phyloP scores from a whole-genome alignment of 148 eudicot genomes.

The Camellia granthamiana region DNA sequence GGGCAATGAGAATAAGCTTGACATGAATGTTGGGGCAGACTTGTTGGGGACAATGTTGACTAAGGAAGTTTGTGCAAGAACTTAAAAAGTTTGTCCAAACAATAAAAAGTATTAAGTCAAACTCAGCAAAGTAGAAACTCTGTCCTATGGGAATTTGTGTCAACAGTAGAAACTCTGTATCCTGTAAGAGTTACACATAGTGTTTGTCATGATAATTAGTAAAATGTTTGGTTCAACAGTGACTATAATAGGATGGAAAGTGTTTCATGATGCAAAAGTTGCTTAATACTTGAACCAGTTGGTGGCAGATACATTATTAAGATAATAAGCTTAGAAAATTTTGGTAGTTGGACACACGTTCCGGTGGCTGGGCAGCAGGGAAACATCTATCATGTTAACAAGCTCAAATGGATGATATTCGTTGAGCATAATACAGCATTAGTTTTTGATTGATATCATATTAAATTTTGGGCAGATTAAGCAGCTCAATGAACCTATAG shows the following conservation, averaged over 20 bases:
- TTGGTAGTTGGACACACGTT: not conserved
- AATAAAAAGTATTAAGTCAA: not conserved
- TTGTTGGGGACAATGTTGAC: slow-evolving; percentile 86
- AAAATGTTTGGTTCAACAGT: not conserved
- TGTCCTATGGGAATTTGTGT: not conserved
- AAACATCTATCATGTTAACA: not conserved
- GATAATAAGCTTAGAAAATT: not conserved
- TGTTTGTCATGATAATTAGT: not conserved
- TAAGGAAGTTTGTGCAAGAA: slow-evolving; percentile 60
- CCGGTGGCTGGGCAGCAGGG: not conserved
- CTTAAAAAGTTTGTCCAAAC: not conserved
- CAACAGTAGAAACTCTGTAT: not conserved
- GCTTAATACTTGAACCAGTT: not conserved
- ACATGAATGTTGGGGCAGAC: slow-evolving; percentile 88
- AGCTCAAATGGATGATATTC: too few species aligned
- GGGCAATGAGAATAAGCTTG: slow-evolving; percentile 87
- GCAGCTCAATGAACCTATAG: too few species aligned
- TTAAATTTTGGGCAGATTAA: too few species aligned
- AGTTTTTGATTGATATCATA: too few species aligned
- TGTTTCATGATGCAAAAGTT: not conserved
- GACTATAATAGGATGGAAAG: not conserved
- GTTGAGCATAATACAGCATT: too few species aligned
- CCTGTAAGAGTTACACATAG: not conserved
- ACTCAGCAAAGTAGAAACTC: not conserved
- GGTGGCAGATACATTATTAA: not conserved